A percentile compares a stretch with the other conserved stretches of the same genome.
These are phyloP conservation scores for Westerdykella aurantiaca DNA, from an alignment of 2,329 filamentous ascomycete genomes.

Conservation along the genomic window DNA sequence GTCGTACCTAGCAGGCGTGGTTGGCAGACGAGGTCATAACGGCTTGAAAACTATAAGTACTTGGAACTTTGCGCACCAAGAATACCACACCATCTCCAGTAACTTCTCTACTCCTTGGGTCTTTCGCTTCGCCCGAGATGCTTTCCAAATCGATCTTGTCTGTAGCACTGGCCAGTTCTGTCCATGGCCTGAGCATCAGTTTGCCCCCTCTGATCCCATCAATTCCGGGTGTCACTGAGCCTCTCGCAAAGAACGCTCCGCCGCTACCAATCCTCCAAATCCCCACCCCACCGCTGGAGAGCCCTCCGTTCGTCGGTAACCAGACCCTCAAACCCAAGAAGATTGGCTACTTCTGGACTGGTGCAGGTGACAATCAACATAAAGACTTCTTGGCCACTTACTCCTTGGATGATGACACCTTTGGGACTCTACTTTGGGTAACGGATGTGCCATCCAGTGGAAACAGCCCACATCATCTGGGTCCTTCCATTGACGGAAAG, in stretches of 20 bases:
- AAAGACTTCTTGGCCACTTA: conserved; percentile 55
- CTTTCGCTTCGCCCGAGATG: conserved; percentile 11
- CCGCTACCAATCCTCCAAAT: conserved; percentile 55
- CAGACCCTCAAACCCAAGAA: conserved; percentile 57
- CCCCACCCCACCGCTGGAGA: conserved; percentile 54
- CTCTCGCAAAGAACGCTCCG: conserved; percentile 46
- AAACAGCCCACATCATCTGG: conserved; percentile 57
- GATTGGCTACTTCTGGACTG: conserved; percentile 61
- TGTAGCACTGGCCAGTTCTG: conserved; percentile 14
- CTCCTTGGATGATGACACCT: conserved; percentile 57
- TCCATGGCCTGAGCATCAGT: conserved; percentile 22
- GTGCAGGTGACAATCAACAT: conserved; percentile 55
- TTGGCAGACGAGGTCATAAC: neutral
- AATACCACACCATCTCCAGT: conserved; percentile 11
- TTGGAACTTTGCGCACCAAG: neutral
- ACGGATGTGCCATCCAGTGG: conserved; percentile 56
- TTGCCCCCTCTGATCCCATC: conserved; percentile 54
- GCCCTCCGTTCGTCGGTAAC: conserved; percentile 49
- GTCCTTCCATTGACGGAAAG: conserved; percentile 52
- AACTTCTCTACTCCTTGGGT: conserved; percentile 5
- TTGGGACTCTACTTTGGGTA: conserved; percentile 54
- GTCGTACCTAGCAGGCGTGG: neutral
- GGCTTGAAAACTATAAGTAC: conserved; percentile 17
- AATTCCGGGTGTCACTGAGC: conserved; percentile 56
- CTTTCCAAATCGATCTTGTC: conserved; percentile 17